phyloP scores from a whole-genome alignment of 306 rosid genomes.

The Prunus fruticosa region DNA sequence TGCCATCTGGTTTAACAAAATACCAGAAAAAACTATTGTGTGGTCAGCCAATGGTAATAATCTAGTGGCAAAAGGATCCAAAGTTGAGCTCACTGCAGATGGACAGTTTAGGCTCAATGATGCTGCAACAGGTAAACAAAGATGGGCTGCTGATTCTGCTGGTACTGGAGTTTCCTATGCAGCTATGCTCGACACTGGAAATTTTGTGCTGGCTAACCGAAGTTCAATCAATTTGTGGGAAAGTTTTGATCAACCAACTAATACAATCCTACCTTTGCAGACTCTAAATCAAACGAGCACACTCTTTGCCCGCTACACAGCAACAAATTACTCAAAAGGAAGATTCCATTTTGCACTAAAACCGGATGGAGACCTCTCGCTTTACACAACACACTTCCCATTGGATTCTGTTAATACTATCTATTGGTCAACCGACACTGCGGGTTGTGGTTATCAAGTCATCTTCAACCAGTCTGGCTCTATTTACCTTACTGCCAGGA shows the following conservation, averaged over 20 bases:
- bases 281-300: background rate
- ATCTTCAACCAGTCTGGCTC: slow-evolving; percentile 41
- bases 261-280: slow-evolving; percentile 59
- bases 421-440: slow-evolving; percentile 3
- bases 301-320: slow-evolving; percentile 29
- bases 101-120: slow-evolving; percentile 31
- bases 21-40: slow-evolving; percentile 31
- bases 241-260: slow-evolving; percentile 54
- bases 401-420: background rate
- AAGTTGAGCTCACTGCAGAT: slow-evolving; percentile 24
- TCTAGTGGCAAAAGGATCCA: slow-evolving; percentile 28
- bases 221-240: slow-evolving; percentile 33
- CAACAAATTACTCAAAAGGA: slow-evolving; percentile 40
- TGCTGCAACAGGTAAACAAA: slow-evolving; percentile 13
- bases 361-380: slow-evolving; percentile 1
- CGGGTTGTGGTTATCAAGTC: background rate
- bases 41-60: slow-evolving; percentile 40
- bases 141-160: background rate
- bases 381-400: slow-evolving; percentile 38
- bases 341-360: slow-evolving; percentile 36
- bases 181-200: slow-evolving; percentile 54
- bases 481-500: slow-evolving; percentile 5
- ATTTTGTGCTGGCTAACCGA: slow-evolving; percentile 37
- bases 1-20: slow-evolving; percentile 38
- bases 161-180: slow-evolving; percentile 24